These are phyloP conservation scores for Xanthoconium stramineum DNA, from an alignment of 768 basidiomycete species.

Conservation along the genomic window DNA sequence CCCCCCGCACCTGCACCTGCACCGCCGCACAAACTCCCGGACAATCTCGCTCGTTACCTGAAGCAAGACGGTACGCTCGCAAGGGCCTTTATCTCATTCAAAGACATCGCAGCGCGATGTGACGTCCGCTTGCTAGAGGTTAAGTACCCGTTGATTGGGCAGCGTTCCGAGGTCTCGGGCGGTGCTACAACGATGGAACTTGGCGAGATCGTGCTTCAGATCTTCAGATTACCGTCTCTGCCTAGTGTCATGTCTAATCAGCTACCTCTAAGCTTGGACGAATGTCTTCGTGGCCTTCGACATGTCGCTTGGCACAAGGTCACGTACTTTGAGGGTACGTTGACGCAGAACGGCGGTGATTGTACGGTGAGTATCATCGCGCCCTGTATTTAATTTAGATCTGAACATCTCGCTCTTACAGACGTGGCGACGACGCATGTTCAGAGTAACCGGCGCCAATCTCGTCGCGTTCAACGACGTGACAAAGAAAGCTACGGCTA, in stretches of 20 bases:
- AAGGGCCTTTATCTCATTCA: constrained; percentile 84
- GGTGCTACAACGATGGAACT: constrained; percentile 66
- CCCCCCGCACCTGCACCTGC: constrained; percentile 35
- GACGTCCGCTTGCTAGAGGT: constrained; percentile 85
- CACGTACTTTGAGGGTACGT: constrained; percentile 87
- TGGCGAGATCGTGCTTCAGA: constrained; percentile 85
- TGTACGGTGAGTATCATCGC: constrained; percentile 61
- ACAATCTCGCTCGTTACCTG: constrained; percentile 80
- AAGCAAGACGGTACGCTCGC: constrained; percentile 87
- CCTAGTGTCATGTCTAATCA: constrained; percentile 76
- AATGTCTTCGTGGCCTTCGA: constrained; percentile 82
- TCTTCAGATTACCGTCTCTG: constrained; percentile 86
- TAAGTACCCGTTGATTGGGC: constrained; percentile 76
- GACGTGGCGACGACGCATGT: constrained; percentile 80
- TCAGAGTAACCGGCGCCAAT: constrained; percentile 82
- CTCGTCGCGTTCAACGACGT: constrained; percentile 91
- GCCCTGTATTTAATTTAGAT: not conserved
- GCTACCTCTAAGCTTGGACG: constrained; percentile 89
- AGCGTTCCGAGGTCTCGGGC: constrained; percentile 52
- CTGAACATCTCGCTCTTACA: constrained; percentile 25
- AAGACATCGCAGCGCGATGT: constrained; percentile 78
- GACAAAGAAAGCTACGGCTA: constrained; percentile 84
- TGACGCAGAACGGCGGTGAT: constrained; percentile 94
- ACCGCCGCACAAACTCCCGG: constrained; percentile 47
- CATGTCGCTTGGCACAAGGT: constrained; percentile 94